A percentile compares a stretch with the other conserved stretches of the same genome.
phyloP scores from a whole-genome alignment of 1,284 basidiomycete genomes.

The Microbotryum scabiosae region DNA sequence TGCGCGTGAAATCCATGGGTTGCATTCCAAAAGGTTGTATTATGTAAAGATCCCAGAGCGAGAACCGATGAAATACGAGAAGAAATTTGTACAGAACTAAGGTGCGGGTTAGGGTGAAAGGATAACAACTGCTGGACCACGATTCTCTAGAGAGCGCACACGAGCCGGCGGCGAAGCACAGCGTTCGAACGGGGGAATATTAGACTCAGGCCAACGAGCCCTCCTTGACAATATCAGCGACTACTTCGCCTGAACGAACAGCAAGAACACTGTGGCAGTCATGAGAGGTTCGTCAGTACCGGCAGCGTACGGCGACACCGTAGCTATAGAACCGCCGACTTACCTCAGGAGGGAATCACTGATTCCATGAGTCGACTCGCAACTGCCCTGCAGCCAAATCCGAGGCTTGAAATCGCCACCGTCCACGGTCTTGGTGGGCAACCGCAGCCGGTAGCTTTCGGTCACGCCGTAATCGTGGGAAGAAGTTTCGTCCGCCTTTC shows the following conservation, averaged over 20 bases:
- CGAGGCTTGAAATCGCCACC: conserved; percentile 40
- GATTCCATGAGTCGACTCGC: conserved; percentile 53
- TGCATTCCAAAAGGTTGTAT: no score
- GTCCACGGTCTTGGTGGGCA: conserved; percentile 42
- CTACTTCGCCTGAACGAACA: conserved; percentile 28
- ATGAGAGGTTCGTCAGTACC: neutral
- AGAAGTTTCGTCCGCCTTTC: neutral
- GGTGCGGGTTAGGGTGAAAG: no score
- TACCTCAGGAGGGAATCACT: conserved; percentile 52
- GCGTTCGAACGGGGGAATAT: no score
- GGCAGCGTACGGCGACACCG: neutral
- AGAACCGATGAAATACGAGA: no score
- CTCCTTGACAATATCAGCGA: conserved; percentile 15
- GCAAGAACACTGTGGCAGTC: conserved; percentile 24
- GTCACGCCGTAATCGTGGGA: conserved; percentile 6
- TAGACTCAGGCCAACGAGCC: conserved; percentile 15
- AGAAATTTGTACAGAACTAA: no score
- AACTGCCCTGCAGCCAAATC: conserved; percentile 53
- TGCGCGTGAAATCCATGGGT: no score
- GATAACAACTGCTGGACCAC: no score
- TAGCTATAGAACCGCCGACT: neutral
- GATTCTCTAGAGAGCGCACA: no score
- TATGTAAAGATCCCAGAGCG: no score
- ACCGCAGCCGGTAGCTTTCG: conserved; percentile 39
- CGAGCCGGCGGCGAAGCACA: no score